phyloP scores from a whole-genome alignment of 106 monocot species.

The Dioscorea alata region DNA sequence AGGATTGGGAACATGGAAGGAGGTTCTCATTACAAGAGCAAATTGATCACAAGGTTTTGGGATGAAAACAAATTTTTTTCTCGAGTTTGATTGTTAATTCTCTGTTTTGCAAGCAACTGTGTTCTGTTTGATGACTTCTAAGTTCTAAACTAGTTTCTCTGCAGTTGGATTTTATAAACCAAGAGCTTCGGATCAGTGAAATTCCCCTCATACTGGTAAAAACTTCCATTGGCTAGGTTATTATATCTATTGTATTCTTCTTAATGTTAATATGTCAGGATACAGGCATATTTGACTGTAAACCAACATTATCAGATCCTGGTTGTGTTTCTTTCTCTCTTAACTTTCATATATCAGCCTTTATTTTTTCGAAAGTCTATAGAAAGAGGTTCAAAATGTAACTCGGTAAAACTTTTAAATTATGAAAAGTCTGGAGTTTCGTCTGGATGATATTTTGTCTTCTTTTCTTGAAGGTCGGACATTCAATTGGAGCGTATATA shows the following conservation, averaged over 20 bases:
- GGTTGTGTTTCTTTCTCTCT: too few species aligned
- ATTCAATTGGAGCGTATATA: slow-evolving; percentile 93
- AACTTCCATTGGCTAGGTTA: background rate
- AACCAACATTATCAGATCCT: too few species aligned
- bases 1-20: slow-evolving; percentile 50
- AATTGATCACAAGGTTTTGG: slow-evolving; percentile 59
- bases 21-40: slow-evolving; percentile 69
- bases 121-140: background rate
- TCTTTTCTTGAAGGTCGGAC: slow-evolving; percentile 61
- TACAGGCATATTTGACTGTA: too few species aligned
- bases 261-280: too few species aligned
- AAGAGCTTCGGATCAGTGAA: slow-evolving; percentile 37
- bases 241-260: too few species aligned
- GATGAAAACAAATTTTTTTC: background rate
- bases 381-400: too few species aligned
- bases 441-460: background rate
- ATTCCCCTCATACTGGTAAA: slow-evolving; percentile 54
- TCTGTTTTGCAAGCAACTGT: background rate
- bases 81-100: too few species aligned
- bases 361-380: too few species aligned
- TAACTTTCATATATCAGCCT: too few species aligned
- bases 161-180: slow-evolving; percentile 71
- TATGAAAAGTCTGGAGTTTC: background rate
- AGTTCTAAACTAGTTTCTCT: slow-evolving; percentile 1
- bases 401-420: too few species aligned